Base-by-base conservation (phyloP, 257 asterid species). In the Nicotiana obtusifolia region DNA sequence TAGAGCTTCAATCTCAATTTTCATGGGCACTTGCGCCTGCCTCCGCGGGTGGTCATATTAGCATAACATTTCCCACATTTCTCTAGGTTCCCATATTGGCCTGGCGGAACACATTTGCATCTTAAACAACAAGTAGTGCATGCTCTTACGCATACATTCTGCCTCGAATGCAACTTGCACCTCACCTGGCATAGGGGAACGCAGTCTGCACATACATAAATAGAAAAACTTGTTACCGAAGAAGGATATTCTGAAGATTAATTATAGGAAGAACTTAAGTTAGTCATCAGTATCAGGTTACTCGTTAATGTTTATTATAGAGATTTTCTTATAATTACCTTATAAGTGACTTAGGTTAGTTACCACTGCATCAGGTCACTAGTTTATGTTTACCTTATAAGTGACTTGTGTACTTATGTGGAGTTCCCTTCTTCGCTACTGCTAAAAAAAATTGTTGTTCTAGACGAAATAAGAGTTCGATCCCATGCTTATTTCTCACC, bases 51-150 rank as follows among this genome's bases (percentile, higher is more conserved):
- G 71, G 90, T 93, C 98, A 92, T 90, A 69, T 20, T 35, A 0
- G 92, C 49, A 78, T 93, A 94, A 85, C 98, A 94, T 56, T 78
- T 86, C 52, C 98, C 97, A 64, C 98, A 93, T 57, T 80, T 86
- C 17, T 93, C 95, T n/a, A 26, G 28, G 87, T 94, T 91, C 17
- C 97, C 97, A 60, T 84, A 89, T 66, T 93, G 93, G 1, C 97
- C 97, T 0, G 98, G 98, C 2, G 98, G 98, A 14, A 93, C 97
- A 24, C 98, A 94, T 80, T 94, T 92, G 95, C 98, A 94, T 53
- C 97, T 84, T 0, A 76, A 84, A 26, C 98, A 94, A 87, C 97
- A 94, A 0, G 97, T 89, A 81, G 88, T 47, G 88, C 98, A 94
- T 0, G 91, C 95, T 62, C 97, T 90, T 85, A 88, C 5, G 89